These are phyloP conservation scores for Malassezia cuniculi DNA, from an alignment of 1,284 basidiomycete species.

Conservation along the genomic window DNA sequence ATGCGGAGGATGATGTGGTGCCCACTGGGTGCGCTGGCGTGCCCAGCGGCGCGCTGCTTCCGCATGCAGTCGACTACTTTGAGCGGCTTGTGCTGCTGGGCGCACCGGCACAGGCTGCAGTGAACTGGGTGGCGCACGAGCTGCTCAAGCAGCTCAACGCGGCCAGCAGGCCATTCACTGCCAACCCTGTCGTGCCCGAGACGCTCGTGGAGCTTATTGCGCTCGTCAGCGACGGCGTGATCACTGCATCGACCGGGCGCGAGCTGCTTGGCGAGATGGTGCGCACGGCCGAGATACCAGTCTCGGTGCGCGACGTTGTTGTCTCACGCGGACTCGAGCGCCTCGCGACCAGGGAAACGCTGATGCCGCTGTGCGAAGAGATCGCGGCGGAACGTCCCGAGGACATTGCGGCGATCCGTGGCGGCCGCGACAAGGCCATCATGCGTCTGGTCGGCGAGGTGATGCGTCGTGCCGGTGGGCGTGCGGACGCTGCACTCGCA, in stretches of 20 bases:
- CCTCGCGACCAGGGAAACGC: conserved; percentile 13
- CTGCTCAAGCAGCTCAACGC: conserved; percentile 30
- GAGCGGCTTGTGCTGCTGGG: conserved; percentile 22
- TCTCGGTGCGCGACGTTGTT: conserved; percentile 6
- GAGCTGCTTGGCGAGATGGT: conserved; percentile 31
- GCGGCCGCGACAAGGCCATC: conserved; percentile 67
- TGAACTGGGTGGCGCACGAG: conserved; percentile 58
- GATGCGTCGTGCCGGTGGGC: conserved; percentile 70
- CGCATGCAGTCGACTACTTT: conserved; percentile 34
- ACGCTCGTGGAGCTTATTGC: conserved; percentile 68
- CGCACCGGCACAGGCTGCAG: conserved; percentile 48
- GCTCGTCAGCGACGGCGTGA: conserved; percentile 55
- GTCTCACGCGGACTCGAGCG: background rate
- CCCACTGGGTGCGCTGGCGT: background rate
- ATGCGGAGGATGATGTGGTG: conserved; percentile 26
- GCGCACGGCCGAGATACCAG: background rate
- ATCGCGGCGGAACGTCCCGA: conserved; percentile 59
- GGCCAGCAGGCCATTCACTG: conserved; percentile 19
- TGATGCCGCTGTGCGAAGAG: conserved; percentile 51
- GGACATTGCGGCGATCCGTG: conserved; percentile 58
- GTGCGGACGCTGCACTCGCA: conserved; percentile 52
- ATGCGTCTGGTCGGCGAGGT: conserved; percentile 78
- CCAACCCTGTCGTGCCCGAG: conserved; percentile 36
- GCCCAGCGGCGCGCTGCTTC: too few species aligned
- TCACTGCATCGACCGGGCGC: conserved; percentile 51